Percentiles rank a stretch among this genome's conserved stretches.
Evolutionary conservation across 225 moss, liverwort and hornwort species (phyloP).

Genomic region (Bryum argenteum): DNA sequence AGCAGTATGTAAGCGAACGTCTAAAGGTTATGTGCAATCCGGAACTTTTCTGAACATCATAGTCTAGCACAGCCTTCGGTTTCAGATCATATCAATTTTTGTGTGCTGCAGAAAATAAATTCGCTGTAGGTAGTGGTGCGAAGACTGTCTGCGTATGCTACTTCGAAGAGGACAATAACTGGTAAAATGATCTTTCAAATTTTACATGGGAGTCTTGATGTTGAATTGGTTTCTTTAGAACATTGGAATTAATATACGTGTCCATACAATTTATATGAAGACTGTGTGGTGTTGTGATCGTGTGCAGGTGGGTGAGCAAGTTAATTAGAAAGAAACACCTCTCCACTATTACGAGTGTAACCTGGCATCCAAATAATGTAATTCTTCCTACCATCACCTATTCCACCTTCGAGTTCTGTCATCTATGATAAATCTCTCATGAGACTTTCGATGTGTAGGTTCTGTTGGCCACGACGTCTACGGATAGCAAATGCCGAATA

Average conservation of each 20-base stretch:
- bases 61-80: constrained; percentile 2
- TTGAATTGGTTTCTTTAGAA: constrained; percentile 3
- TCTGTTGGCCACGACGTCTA: constrained; percentile 94
- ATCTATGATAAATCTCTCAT: constrained; percentile 1
- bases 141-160: constrained; percentile 96
- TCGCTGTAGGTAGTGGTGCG: constrained; percentile 97
- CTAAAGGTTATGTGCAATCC: neutral
- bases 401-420: constrained; percentile 16
- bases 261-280: neutral
- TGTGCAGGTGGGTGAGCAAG: constrained; percentile 97
- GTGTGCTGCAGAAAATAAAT: constrained; percentile 86
- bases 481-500: constrained; percentile 94
- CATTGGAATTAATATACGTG: neutral
- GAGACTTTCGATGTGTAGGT: constrained; percentile 50
- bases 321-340: constrained; percentile 93
- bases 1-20: too few relatives aligned
- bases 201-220: neutral
- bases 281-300: neutral
- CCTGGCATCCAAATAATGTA: constrained; percentile 99
- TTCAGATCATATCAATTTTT: neutral
- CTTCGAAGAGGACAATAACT: constrained; percentile 98
- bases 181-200: constrained; percentile 38
- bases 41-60: neutral
- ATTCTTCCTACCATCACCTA: constrained; percentile 21
- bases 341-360: constrained; percentile 87